These are phyloP conservation scores for Pleurotus ostreatus DNA, from an alignment of 768 basidiomycete species.

Conservation along the genomic window DNA sequence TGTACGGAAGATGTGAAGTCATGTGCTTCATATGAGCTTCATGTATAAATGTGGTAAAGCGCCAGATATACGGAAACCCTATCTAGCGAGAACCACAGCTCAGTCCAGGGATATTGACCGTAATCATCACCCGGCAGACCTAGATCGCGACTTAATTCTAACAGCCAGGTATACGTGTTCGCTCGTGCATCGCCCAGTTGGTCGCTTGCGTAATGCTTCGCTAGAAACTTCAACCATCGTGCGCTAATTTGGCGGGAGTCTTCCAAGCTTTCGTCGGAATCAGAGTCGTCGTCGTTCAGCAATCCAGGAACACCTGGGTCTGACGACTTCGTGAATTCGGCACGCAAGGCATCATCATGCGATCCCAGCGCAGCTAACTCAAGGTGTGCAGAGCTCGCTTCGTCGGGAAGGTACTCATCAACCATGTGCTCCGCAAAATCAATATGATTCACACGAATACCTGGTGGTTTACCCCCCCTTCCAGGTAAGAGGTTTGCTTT, in stretches of 20 bases:
- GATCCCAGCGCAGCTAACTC: neutral
- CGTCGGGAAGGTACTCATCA: neutral
- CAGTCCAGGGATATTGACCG: neutral
- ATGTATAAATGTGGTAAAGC: no score
- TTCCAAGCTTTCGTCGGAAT: neutral
- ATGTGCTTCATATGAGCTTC: no score
- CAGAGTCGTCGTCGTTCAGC: neutral
- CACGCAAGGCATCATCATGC: neutral
- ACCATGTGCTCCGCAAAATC: neutral
- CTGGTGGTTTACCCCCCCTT: neutral
- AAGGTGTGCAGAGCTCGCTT: neutral
- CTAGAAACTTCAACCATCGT: neutral
- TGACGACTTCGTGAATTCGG: no score
- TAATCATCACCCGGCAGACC: neutral
- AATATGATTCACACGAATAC: neutral
- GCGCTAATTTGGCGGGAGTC: neutral
- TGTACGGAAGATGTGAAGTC: no score
- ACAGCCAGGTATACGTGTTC: neutral
- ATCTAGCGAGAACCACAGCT: no score
- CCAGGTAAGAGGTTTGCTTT: constrained; percentile 13
- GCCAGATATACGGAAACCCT: no score
- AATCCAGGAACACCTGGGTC: neutral
- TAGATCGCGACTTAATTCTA: neutral
- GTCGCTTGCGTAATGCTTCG: neutral
- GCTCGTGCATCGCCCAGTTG: neutral